Base-by-base conservation (phyloP, 2,329 filamentous ascomycete genomes). In the Monosporascus sp. region DNA sequence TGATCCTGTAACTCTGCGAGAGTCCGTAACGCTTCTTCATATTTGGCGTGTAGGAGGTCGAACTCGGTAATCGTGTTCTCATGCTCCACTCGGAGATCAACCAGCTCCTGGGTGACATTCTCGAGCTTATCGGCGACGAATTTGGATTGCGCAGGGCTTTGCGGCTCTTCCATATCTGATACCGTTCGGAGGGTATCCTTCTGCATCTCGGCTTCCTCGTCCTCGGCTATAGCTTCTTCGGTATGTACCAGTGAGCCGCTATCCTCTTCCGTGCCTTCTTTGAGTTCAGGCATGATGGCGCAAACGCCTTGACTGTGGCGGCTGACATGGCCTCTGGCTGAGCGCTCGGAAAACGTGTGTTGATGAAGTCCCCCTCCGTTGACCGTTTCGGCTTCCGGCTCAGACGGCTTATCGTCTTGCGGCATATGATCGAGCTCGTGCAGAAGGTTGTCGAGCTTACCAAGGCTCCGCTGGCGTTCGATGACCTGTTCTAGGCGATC, bases 121-220 rank as follows among this genome's bases (percentile, higher is more conserved):
- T 97, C 93, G 16, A 97, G 82, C 73, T 97, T 97, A 68, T 97
- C 93, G 7, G 89, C 88, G 51, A 97, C 89, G 63, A 91, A 91
- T 59, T 87, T 88, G 45, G 85, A 87, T 68, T 97, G 92, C 0
- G 89, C 88, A 16, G 89, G 86, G 66, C 84, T 94, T 57, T 82
- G 81, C 14, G 82, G 76, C 1, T 78, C 17, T 38, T 57, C 27
- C 24, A 50, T 14, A 43, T 55, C 16, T 56, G 14, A n/a, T 26
- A 5, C 37, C 56, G 3, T 57, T 54, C 11, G 44, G 9, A 20
- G 41, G 9, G 11, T 40, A 40, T 47, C 48, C 16, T 26, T 40
- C 6, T 48, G 24, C 11, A 51, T 45, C 37, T 65, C 63, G 11
- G 54, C 41, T 1, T 50, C 48, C 41, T 62, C 52, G 22, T 52